Percentiles rank a stretch among this genome's conserved stretches.
phyloP scores from a whole-genome alignment of 2,329 filamentous ascomycete species.

The Penicillium sp. region DNA sequence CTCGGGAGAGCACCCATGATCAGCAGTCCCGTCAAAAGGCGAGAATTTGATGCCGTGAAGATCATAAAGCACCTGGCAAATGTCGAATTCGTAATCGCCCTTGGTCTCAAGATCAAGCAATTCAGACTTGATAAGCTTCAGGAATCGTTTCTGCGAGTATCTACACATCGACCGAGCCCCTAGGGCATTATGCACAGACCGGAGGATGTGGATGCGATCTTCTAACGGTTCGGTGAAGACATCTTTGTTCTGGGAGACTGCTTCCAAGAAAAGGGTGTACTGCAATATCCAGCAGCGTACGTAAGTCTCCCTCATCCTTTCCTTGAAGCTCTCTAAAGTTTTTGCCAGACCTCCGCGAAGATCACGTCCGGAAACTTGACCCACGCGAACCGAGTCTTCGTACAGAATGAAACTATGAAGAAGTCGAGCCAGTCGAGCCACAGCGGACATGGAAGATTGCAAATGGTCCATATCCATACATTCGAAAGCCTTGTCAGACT shows the following conservation, averaged over 20 bases:
- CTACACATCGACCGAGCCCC: constrained; percentile 86
- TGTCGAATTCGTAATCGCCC: constrained; percentile 80
- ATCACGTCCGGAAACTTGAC: constrained; percentile 64
- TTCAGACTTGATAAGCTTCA: constrained; percentile 86
- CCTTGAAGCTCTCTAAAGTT: constrained; percentile 53
- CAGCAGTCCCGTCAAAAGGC: constrained; percentile 65
- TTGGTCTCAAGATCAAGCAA: constrained; percentile 73
- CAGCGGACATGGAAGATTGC: constrained; percentile 67
- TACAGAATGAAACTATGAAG: constrained; percentile 78
- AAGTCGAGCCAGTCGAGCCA: constrained; percentile 71
- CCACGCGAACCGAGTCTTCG: constrained; percentile 82
- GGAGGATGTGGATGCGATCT: constrained; percentile 75
- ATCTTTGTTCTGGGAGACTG: constrained; percentile 65
- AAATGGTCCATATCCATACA: constrained; percentile 81
- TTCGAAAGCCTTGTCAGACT: constrained; percentile 68
- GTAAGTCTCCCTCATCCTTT: constrained; percentile 81
- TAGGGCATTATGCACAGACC: constrained; percentile 78
- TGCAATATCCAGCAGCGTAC: constrained; percentile 85
- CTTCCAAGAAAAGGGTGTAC: constrained; percentile 77
- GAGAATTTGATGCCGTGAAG: constrained; percentile 78
- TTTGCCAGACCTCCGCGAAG: constrained; percentile 49
- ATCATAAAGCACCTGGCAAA: constrained; percentile 82
- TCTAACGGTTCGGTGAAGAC: constrained; percentile 67
- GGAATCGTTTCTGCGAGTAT: constrained; percentile 78
- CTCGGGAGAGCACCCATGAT: constrained; percentile 78